Conservation (phyloP, 345 rosid genomes). For the Xanthoceras sorbifolium region DNA sequence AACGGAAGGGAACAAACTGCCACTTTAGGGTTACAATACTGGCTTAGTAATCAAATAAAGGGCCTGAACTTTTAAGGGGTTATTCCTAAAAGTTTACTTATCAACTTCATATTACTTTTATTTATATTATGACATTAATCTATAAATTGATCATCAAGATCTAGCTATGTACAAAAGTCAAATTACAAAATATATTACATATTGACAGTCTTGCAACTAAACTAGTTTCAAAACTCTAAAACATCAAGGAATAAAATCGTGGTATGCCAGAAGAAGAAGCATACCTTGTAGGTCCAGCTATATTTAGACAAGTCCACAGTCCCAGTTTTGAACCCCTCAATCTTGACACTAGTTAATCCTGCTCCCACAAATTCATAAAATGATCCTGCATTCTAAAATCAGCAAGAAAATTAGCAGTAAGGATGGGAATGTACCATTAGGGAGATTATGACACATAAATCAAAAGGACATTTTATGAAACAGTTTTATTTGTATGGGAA, state of each 20-base stretch:
- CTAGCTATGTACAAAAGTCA: background rate
- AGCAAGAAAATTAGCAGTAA: constrained; percentile 13
- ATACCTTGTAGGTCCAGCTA: constrained; percentile 87
- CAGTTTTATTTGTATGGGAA: background rate
- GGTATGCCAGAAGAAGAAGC: constrained; percentile 4
- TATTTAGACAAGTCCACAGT: constrained; percentile 61
- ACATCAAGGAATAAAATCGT: background rate
- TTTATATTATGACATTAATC: background rate
- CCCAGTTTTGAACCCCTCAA: constrained; percentile 72
- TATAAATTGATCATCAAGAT: background rate
- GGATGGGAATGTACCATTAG: constrained; percentile 7
- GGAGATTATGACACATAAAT: background rate
- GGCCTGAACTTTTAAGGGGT: background rate
- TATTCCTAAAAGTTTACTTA: background rate
- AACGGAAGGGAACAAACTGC: background rate
- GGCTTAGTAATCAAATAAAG: background rate
- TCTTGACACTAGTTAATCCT: constrained; percentile 73
- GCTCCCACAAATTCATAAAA: constrained; percentile 81
- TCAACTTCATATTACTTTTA: background rate
- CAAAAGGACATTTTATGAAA: background rate
- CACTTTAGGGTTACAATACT: no score
- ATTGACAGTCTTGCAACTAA: background rate
- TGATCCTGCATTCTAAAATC: constrained; percentile 82
- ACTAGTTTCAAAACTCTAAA: background rate
- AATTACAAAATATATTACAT: background rate